These are phyloP conservation scores for Pugionium dolabratum DNA, from an alignment of 345 rosid species.

Conservation along the genomic window DNA sequence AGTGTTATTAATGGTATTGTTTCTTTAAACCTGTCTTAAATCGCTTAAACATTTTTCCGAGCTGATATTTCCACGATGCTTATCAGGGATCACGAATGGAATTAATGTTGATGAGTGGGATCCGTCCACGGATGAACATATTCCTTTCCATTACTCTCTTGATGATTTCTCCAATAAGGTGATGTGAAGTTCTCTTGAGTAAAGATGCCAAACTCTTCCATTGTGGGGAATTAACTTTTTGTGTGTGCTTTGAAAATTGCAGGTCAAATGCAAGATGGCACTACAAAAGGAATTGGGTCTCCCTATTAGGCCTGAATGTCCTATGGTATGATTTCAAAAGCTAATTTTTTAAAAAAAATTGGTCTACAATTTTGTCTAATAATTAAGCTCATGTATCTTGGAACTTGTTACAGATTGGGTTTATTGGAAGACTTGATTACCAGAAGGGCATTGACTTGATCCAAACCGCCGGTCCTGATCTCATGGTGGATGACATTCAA, in stretches of 20 bases:
- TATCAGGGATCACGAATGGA: slow-evolving; percentile 85
- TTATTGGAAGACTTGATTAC: slow-evolving; percentile 91
- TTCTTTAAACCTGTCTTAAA: background rate
- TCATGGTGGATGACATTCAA: slow-evolving; percentile 85
- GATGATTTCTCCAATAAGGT: slow-evolving; percentile 88
- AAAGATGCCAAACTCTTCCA: background rate
- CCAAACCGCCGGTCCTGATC: slow-evolving; percentile 65
- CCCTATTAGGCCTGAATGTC: slow-evolving; percentile 79
- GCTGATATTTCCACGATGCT: slow-evolving; percentile 7
- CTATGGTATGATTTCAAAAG: slow-evolving; percentile 56
- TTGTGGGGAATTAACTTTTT: slow-evolving; percentile 34
- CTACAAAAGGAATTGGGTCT: slow-evolving; percentile 90
- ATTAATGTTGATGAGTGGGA: slow-evolving; percentile 81
- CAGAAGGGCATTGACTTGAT: slow-evolving; percentile 95
- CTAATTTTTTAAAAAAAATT: background rate
- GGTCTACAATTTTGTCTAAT: background rate
- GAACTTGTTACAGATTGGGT: slow-evolving; percentile 66
- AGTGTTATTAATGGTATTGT: slow-evolving; percentile 71
- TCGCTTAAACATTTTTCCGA: background rate
- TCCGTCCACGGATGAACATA: slow-evolving; percentile 71
- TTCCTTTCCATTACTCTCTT: slow-evolving; percentile 60
- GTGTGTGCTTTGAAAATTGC: slow-evolving; percentile 36
- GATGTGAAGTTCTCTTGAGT: slow-evolving; percentile 4
- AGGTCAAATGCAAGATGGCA: slow-evolving; percentile 83
- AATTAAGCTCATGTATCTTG: slow-evolving; percentile 8